A percentile compares a stretch with the other conserved stretches of the same genome.
Conservation (phyloP, 2,329 filamentous ascomycete genomes). For the Cercospora beticola region DNA sequence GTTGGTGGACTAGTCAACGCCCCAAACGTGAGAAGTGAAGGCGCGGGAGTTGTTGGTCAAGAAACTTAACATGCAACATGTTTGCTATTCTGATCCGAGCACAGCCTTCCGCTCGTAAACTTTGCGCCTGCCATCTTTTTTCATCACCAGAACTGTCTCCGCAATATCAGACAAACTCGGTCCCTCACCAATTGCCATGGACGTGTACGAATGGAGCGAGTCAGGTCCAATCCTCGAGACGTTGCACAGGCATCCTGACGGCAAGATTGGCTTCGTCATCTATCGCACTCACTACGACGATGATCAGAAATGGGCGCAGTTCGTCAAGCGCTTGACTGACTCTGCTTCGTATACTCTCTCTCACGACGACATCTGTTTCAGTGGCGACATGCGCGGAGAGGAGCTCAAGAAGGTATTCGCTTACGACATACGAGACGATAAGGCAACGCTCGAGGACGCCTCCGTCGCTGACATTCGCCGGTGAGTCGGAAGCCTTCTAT, state of each 20-base stretch:
- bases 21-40: background rate
- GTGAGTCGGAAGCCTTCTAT: background rate
- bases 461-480: background rate
- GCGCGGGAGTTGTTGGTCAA: background rate
- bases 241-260: background rate
- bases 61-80: background rate
- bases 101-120: background rate
- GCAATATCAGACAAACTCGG: background rate
- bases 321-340: background rate
- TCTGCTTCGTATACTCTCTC: background rate
- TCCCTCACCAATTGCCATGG: background rate
- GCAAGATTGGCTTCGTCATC: conserved; percentile 12
- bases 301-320: conserved; percentile 4
- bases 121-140: background rate
- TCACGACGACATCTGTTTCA: background rate
- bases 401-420: conserved; percentile 5
- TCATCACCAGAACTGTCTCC: background rate
- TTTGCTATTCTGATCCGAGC: background rate
- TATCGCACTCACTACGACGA: conserved; percentile 10
- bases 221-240: background rate
- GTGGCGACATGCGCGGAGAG: too few relatives aligned
- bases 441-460: conserved; percentile 3
- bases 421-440: conserved; percentile 9
- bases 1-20: too few relatives aligned
- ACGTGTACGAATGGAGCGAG: background rate